Evolutionary conservation across 2,329 filamentous ascomycete species (phyloP), one percentile per base, ranked within the genome.

Genomic region (Zymoseptoria tritici): DNA sequence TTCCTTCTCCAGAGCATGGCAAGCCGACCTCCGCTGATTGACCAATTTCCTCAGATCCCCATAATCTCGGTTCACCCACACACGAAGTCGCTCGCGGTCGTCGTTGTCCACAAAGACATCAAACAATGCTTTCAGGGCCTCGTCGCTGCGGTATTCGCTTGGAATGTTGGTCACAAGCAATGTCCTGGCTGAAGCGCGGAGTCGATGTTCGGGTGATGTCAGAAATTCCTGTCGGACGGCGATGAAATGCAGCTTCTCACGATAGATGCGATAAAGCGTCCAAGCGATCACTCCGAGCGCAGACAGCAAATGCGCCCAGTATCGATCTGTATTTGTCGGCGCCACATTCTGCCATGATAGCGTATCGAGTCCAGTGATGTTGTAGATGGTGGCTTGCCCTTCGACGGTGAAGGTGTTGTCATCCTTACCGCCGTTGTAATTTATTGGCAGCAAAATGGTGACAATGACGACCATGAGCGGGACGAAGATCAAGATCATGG

Each of bases 111-210:
- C 68, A 66, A 70, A 72, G 52, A 70, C 69, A 49, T 68, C 70
- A 54, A 69, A 72, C 21, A 71, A 62, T 54, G 64, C 64, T 57
- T 66, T 66, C 56, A 72, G 55, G 24, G 68, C 68, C 50, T 67
- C 66, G 24, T 62, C 64, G 22, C 64, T 71, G 58, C 67, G 69
- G 29, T 68, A 62, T 22, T 64, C 59, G 60, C 58, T 61, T 55
- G 71, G 72, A 58, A 74, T 72, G 51, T 71, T 68, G 29, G 70
- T 70, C 52, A 74, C 67, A 29, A 74, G 67, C 55, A 74, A 65
- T 8, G 70, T 72, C 49, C 67, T 69, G 53, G 65, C 67, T 46
- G 67, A 70, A 57, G 66, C 70, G 57, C 69, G 68, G 55, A 72
- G 57, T 58, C 68, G 65, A 54, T 71, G 69, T 52, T 63, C 64